These are phyloP conservation scores for Lachnellula suecica DNA, from an alignment of 2,329 filamentous ascomycete genomes.

Conservation along the genomic window DNA sequence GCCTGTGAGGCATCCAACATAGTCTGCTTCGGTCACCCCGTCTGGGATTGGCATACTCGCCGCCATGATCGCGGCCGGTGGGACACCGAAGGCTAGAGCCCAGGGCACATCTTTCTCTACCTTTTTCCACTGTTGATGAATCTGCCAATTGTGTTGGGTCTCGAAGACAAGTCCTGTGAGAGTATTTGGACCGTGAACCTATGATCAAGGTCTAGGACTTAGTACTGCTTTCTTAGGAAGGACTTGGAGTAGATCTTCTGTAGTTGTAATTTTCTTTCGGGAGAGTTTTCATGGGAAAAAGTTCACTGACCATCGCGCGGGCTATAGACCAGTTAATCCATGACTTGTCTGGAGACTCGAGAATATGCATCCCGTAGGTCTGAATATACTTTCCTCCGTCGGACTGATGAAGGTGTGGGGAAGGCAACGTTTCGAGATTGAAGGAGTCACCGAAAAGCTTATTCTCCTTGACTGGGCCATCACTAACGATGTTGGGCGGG, in stretches of 20 bases:
- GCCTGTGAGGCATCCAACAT: constrained; percentile 47
- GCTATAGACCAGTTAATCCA: constrained; percentile 50
- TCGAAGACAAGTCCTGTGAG: constrained; percentile 41
- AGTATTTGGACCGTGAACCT: constrained; percentile 42
- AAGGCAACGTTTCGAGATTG: constrained; percentile 42
- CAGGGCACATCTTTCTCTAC: constrained; percentile 45
- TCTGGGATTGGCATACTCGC: constrained; percentile 48
- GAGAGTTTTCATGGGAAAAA: too few species aligned
- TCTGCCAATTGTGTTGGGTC: constrained; percentile 47
- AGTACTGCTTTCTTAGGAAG: too few species aligned
- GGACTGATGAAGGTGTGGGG: constrained; percentile 41
- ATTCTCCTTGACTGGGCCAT: constrained; percentile 44
- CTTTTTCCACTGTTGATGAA: constrained; percentile 46
- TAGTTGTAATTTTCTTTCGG: too few species aligned
- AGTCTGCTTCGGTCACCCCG: constrained; percentile 47
- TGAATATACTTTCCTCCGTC: constrained; percentile 52
- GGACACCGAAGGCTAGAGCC: constrained; percentile 47
- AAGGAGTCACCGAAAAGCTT: constrained; percentile 38
- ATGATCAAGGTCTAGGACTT: too few species aligned
- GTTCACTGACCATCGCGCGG: constrained; percentile 47
- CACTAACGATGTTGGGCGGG: constrained; percentile 33
- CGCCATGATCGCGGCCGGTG: constrained; percentile 48
- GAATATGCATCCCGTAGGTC: constrained; percentile 48
- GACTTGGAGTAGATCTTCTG: too few species aligned
- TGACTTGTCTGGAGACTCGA: constrained; percentile 42